Base-by-base conservation (phyloP, 2,329 filamentous ascomycete genomes). In the Neophaeococcomyces mojaviensis region DNA sequence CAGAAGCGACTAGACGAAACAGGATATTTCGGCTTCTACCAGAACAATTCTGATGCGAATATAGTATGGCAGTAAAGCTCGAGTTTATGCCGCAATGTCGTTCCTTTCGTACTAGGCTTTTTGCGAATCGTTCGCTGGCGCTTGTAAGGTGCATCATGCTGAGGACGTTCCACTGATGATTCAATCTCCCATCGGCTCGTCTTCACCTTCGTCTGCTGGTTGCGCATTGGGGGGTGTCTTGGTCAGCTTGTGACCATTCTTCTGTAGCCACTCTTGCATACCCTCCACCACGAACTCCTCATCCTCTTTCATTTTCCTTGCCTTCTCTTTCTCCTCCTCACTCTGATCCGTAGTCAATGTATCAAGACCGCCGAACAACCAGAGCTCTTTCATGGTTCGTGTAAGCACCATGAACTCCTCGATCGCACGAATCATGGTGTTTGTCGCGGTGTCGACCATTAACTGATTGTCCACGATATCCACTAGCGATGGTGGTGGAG, bases 361-460 rank as follows among this genome's bases (percentile, higher is more conserved):
- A 47, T 81, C 72, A 35, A 84, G 67, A 47, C 77, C 76, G 2
- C 81, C 81, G 55, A 82, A 82, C 4, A 83, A 66, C 81, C 81
- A 84, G 18, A 78, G 68, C 58, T 84, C 80, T 58, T 84, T 82
- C 64, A 84, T 68, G 20, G 74, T 71, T 18, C 80, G 73, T 20
- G 77, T 79, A 12, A 84, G 61, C 10, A 72, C 71, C 48, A 81
- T 69, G 9, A 82, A 67, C 45, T 82, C 79, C 64, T 84, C 79
- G 12, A 76, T 74, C 1, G 77, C 73, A 47, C 76, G 74, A 51
- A 82, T 73, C 60, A 83, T 60, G 12, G 74, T 74, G 9, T 75
- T 71, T 3, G 74, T 77, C 56, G 81, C 76, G 5, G 78, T 73
- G 31, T 56, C 54, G 19, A 55, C 48, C 47, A 76, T 71, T 26